Evolutionary conservation across 495 filamentous ascomycete genomes (phyloP).

Genomic region (Podospora didyma): DNA sequence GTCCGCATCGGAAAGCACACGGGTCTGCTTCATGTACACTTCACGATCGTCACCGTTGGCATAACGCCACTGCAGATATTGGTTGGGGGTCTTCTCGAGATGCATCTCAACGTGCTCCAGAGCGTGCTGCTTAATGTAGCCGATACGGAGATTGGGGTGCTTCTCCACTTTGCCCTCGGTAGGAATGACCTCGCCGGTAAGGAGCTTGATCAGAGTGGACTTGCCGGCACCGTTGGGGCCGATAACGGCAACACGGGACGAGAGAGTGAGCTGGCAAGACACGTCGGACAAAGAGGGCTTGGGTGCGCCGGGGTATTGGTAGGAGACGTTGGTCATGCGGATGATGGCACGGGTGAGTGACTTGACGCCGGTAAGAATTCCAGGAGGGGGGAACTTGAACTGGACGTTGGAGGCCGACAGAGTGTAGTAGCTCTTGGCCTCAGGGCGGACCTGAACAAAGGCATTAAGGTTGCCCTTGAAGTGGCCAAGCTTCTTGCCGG

Average conservation of each 20-base stretch:
- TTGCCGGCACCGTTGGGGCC: constrained; percentile 98
- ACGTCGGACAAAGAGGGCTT: constrained; percentile 87
- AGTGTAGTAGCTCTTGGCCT: constrained; percentile 98
- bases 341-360: constrained; percentile 90
- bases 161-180: constrained; percentile 89
- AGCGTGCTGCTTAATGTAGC: constrained; percentile 99
- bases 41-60: constrained; percentile 95
- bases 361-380: constrained; percentile 92
- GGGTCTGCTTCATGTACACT: constrained; percentile 95
- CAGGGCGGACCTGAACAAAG: constrained; percentile 90
- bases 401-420: constrained; percentile 83
- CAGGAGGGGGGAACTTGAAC: constrained; percentile 97
- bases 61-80: constrained; percentile 99
- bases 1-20: constrained; percentile 80
- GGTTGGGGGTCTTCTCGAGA: constrained; percentile 96
- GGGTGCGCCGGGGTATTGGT: constrained; percentile 78
- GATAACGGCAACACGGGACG: constrained; percentile 91
- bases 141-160: constrained; percentile 97
- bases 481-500: constrained; percentile 85
- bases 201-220: constrained; percentile 93
- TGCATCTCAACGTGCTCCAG: constrained; percentile 99
- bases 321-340: constrained; percentile 87
- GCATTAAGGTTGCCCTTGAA: constrained; percentile 93
- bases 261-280: constrained; percentile 80
- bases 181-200: constrained; percentile 93